Conservation (phyloP, 2,329 filamentous ascomycete genomes). For the Colletotrichum sp. region DNA sequence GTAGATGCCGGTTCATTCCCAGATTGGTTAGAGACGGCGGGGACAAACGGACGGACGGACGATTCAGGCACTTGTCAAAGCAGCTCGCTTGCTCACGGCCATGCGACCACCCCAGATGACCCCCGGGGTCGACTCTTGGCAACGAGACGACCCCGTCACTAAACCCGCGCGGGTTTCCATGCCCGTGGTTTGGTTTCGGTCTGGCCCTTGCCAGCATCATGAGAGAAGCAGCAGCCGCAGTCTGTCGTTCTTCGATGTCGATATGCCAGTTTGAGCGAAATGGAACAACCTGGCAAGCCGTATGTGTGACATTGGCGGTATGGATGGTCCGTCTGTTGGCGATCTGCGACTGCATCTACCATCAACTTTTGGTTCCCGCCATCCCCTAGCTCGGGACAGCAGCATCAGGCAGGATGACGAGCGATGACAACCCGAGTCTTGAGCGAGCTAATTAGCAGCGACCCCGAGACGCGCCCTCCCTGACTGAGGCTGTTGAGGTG, state of each 20-base stretch:
- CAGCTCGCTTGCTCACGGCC: not conserved
- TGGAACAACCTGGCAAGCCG: not conserved
- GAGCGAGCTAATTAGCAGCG: not conserved
- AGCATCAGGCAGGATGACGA: no score
- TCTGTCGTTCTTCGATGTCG: not conserved
- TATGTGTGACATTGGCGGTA: no score
- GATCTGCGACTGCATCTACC: no score
- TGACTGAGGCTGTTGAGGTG: not conserved
- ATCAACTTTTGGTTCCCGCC: no score
- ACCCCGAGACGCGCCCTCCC: not conserved
- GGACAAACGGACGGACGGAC: not conserved
- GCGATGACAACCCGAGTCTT: not conserved
- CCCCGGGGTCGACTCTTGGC: not conserved
- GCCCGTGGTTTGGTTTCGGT: not conserved
- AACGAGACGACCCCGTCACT: not conserved
- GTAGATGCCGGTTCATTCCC: not conserved
- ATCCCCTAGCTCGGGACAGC: no score
- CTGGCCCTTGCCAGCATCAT: not conserved
- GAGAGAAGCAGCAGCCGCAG: not conserved
- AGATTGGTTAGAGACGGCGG: not conserved
- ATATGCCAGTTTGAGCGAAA: not conserved
- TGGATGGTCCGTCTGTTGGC: no score
- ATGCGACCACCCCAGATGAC: constrained; percentile 1
- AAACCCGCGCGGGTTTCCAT: not conserved
- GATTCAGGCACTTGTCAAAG: not conserved